Conservation (phyloP, 2,329 filamentous ascomycete genomes). For the Rosellinia necatrix region DNA sequence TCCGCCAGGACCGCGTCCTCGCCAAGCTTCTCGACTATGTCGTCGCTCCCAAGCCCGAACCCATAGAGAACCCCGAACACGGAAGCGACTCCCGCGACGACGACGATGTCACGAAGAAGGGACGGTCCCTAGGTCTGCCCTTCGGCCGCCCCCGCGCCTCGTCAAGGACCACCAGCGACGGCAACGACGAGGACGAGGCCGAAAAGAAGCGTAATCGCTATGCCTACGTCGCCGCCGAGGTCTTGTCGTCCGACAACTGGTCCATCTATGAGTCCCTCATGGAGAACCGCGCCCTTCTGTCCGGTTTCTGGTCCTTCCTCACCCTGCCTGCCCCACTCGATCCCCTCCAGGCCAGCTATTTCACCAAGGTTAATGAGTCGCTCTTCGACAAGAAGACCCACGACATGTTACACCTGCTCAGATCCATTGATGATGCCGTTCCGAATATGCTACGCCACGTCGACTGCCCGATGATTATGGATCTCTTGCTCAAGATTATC, state of each 20-base stretch:
- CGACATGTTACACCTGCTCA: conserved; percentile 92
- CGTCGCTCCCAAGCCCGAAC: conserved; percentile 73
- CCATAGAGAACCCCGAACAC: conserved; percentile 57
- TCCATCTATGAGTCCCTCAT: conserved; percentile 92
- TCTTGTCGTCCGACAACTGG: conserved; percentile 95
- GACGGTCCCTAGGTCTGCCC: conserved; percentile 44
- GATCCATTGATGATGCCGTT: conserved; percentile 79
- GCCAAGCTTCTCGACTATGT: conserved; percentile 90
- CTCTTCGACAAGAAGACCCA: conserved; percentile 97
- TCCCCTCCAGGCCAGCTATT: conserved; percentile 93
- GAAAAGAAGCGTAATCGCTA: conserved; percentile 94
- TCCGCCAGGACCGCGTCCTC: conserved; percentile 85
- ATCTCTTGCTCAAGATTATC: conserved; percentile 93
- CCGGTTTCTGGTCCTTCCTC: conserved; percentile 90
- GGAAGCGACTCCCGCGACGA: conserved; percentile 49
- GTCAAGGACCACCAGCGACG: conserved; percentile 55
- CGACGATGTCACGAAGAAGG: conserved; percentile 45
- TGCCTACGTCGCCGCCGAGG: conserved; percentile 89
- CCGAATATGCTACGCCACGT: conserved; percentile 88
- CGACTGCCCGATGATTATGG: conserved; percentile 98
- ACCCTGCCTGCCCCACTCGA: conserved; percentile 84
- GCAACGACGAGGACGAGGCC: conserved; percentile 69
- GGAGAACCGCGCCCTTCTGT: conserved; percentile 77
- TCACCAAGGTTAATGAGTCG: conserved; percentile 98
- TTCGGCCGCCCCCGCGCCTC: conserved; percentile 59